phyloP scores from a whole-genome alignment of 129 eudicot species.

The Arctium lappa region DNA sequence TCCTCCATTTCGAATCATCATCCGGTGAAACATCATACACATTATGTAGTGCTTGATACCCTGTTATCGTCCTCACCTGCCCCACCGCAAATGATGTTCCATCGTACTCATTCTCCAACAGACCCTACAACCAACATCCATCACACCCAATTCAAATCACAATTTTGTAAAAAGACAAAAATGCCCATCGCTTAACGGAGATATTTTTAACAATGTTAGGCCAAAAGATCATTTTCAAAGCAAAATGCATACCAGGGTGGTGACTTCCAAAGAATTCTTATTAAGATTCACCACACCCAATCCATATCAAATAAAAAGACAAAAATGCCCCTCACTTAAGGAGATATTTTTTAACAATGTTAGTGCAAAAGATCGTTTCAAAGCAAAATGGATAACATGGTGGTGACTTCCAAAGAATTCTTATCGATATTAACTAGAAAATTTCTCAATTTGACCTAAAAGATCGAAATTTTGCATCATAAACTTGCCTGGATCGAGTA shows the following conservation, averaged over 20 bases:
- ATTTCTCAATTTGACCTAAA: neutral
- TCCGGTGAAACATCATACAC: constrained; percentile 57
- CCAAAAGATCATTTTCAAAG: neutral
- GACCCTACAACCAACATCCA: constrained; percentile 42
- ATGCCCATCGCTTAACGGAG: neutral
- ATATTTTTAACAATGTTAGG: neutral
- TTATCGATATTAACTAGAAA: neutral
- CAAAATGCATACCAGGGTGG: neutral
- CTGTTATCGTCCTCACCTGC: constrained; percentile 68
- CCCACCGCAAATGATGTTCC: constrained; percentile 78
- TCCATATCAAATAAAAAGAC: too few species aligned
- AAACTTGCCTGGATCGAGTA: constrained; percentile 74
- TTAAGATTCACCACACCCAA: too few species aligned
- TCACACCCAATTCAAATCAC: neutral
- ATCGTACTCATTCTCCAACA: constrained; percentile 82
- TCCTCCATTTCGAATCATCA: constrained; percentile 63
- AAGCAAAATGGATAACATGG: neutral
- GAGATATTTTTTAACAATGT: neutral
- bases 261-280: neutral
- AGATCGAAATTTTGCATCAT: neutral
- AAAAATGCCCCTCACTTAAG: neutral
- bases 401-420: neutral
- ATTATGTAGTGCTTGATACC: constrained; percentile 69
- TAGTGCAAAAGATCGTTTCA: neutral
- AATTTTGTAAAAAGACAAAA: neutral